Base-by-base conservation (phyloP, 495 filamentous ascomycete species). In the Oleoguttula mirabilis region DNA sequence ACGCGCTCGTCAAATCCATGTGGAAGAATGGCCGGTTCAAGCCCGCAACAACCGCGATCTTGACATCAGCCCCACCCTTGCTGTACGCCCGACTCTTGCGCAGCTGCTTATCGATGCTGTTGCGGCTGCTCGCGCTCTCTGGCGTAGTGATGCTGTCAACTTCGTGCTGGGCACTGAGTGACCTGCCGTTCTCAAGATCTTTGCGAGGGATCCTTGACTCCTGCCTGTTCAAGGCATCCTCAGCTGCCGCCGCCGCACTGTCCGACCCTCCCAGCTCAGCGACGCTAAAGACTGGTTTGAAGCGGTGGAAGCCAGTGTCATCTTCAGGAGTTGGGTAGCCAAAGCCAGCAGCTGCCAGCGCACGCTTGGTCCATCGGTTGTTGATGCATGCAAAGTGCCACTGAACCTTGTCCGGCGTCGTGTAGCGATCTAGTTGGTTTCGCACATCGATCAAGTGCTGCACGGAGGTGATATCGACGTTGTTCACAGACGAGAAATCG, bases 341-440 rank as follows among this genome's bases (percentile, higher is more conserved):
- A 62, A 98, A 98, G 24, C 92, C 90, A 10, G 84, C 92, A 14
- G 81, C 73, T n/a, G 79, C 80, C 16, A 98, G 79, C 11, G 83
- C 90, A 12, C 90, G 83, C 66, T 96, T 98, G 23, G 90, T 90
- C 90, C 90, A 98, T 44, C 88, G 78, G 68, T 94, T 96, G 67
- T 79, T 88, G 69, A 98, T 83, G 63, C 80, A 80, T 10, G 87
- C 84, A 48, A 98, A 80, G 60, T 98, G 90, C 87, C 90, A 96
- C 55, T 98, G 86, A 4, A 98, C 87, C 5, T 74, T 67, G 10
- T 87, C 80, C 0, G 90, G 90, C 0, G 80, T 62, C 12, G 84
- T 74, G 58, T 94, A 94, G 11, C 79, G 72, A 60, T 96, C 90
- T 16, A 98, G 77, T 58, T 96, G 92, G 61, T 96, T 98, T 59